Evolutionary conservation across 2,329 filamentous ascomycete genomes (phyloP).

Genomic region (Colletotrichum phormii): DNA sequence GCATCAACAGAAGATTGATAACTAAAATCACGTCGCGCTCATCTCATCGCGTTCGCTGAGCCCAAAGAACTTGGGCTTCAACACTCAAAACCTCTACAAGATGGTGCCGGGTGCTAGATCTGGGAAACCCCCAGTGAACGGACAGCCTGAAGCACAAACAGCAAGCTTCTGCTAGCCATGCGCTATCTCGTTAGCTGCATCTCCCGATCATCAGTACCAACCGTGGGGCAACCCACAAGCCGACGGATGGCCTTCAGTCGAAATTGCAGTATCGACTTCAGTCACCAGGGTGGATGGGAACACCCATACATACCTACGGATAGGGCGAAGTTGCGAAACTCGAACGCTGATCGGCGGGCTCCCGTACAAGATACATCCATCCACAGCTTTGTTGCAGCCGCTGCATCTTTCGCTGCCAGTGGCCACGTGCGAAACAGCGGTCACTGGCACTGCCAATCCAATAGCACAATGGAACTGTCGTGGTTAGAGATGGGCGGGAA

Average conservation of each 20-base stretch:
- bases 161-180: conserved; percentile 5
- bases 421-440: conserved; percentile 15
- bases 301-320: not conserved
- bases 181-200: conserved; percentile 29
- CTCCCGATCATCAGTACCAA: conserved; percentile 26
- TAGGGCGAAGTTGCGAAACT: conserved; percentile 21
- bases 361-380: not conserved
- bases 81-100: not conserved
- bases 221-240: conserved; percentile 31
- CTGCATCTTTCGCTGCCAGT: not conserved
- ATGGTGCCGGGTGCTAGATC: conserved; percentile 12
- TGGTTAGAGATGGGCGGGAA: not conserved
- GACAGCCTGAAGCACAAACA: conserved; percentile 31
- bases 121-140: not conserved
- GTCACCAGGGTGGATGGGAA: not conserved
- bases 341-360: conserved; percentile 21
- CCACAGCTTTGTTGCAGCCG: conserved; percentile 1
- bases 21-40: not conserved
- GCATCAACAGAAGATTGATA: conserved; percentile 2
- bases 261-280: conserved; percentile 12
- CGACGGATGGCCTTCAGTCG: conserved; percentile 13
- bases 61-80: not conserved
- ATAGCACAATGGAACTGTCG: conserved; percentile 3
- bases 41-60: not conserved
- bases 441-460: not conserved